These are phyloP conservation scores for Pestalotiopsis sp. DNA, from an alignment of 2,329 filamentous ascomycete species.

Conservation along the genomic window DNA sequence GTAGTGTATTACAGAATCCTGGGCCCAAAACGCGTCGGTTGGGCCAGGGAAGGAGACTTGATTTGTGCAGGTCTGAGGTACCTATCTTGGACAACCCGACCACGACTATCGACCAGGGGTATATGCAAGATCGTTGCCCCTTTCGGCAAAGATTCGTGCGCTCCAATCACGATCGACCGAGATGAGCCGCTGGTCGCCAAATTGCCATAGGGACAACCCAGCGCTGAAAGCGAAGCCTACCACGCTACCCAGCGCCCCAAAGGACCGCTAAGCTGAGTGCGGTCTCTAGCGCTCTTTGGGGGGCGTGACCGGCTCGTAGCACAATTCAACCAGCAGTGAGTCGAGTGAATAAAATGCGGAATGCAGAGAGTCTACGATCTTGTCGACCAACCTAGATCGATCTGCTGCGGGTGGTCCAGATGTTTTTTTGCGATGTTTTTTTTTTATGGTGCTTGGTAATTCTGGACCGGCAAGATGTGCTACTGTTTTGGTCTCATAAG, in stretches of 20 bases:
- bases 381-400: not conserved
- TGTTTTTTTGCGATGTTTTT: not conserved
- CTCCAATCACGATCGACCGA: slow-evolving; percentile 10
- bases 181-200: not conserved
- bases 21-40: not conserved
- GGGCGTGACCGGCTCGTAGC: not conserved
- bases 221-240: not conserved
- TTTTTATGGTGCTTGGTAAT: not conserved
- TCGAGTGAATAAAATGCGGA: not conserved
- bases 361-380: not conserved
- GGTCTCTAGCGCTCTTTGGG: not conserved
- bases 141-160: slow-evolving; percentile 7
- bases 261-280: not conserved
- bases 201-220: not conserved
- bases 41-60: not conserved
- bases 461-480: not conserved
- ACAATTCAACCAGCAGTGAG: not conserved
- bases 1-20: not conserved
- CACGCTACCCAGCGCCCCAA: not conserved
- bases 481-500: not conserved
- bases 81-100: slow-evolving; percentile 8
- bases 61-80: not conserved
- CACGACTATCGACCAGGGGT: slow-evolving; percentile 1
- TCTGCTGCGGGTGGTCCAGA: not conserved
- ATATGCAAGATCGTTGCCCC: slow-evolving; percentile 6